Evolutionary conservation across 257 asterid genomes (phyloP).

Genomic region (Solanum ossicruentum): DNA sequence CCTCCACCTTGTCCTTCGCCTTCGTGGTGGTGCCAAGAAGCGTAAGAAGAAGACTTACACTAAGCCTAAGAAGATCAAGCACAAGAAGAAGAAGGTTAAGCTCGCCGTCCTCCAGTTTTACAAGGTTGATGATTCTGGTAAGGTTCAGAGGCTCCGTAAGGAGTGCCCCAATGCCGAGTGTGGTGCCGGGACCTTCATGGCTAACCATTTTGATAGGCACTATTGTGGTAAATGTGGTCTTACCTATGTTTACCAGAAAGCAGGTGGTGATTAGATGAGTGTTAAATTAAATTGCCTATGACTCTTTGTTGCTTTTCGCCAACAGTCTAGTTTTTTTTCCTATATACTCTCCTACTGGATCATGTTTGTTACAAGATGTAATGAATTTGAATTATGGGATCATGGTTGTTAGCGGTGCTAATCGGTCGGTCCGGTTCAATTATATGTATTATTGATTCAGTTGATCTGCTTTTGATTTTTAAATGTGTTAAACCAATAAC

Average conservation of each 20-base stretch:
- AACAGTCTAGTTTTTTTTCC: background rate
- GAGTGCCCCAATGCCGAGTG: background rate
- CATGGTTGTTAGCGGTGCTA: background rate
- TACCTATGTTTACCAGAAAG: conserved; percentile 31
- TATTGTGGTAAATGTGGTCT: conserved; percentile 30
- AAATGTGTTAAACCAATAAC: too few species aligned
- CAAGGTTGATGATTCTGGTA: background rate
- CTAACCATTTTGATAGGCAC: conserved; percentile 27
- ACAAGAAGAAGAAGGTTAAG: conserved; percentile 32
- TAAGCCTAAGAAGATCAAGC: conserved; percentile 32
- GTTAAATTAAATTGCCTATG: background rate
- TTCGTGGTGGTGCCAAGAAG: conserved; percentile 26
- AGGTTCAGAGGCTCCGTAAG: background rate
- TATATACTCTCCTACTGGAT: background rate
- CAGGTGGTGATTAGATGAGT: conserved; percentile 13
- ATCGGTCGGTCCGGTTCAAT: too few species aligned
- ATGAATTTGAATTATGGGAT: background rate
- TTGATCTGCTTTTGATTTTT: too few species aligned
- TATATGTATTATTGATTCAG: too few species aligned
- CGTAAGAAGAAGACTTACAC: conserved; percentile 36
- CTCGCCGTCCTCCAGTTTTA: conserved; percentile 10
- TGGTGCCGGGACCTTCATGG: conserved; percentile 3
- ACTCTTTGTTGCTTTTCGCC: background rate
- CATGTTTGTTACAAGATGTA: background rate
- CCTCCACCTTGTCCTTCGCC: background rate